Base-by-base conservation (phyloP, 371 early-diverging fungal species). In the Apophysomyces ossiformis region DNA sequence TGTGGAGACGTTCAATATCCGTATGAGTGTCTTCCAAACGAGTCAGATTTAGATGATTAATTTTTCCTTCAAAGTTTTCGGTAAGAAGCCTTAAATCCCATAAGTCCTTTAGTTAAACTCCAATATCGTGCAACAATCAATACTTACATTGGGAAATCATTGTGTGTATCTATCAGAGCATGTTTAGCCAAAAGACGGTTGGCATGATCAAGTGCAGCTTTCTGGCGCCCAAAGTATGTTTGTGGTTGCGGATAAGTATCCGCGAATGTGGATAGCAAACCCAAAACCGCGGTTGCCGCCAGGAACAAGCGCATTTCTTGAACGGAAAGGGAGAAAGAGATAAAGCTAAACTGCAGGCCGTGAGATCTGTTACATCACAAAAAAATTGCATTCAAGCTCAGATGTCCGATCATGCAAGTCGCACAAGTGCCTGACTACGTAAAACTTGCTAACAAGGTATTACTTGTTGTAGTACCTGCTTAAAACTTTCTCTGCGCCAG, bases 81-180 rank as follows among this genome's bases (percentile, higher is more conserved):
- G 78, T 71, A 7, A 83, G 66, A 7, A 60, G 58, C 70, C 81
- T 81, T 61, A 15, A 38, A 21, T 13, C 32, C 57, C 43, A 46
- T 26, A 39, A 12, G 11, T 13, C 5, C 8, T 41, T 41, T 8
- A 41, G 37, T 11, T 16, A 21, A 6, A 37, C 4, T 4, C 21
- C 7, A 61, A 21, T 61, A 67, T 39, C 9, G 16, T 36, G 21
- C 3, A 36, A 47, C 15, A 18, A 13, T 13, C 18, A 18, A 39
- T 18, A 65, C 70, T 16, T 68, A 78, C 78, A 83, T 63, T 7
- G 83, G 80, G 8, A 73, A 72, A 47, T 83, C 83, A 59, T 83
- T 83, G 47, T 83, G 83, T 0, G 83, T 79, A 45, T 83, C 83
- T 47, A 77, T 71, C 32, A 83, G 39, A 21, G 75, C 75, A 36